Evolutionary conservation across 176 grass and related monocot genomes (phyloP).

Genomic region (Otatea glauca): DNA sequence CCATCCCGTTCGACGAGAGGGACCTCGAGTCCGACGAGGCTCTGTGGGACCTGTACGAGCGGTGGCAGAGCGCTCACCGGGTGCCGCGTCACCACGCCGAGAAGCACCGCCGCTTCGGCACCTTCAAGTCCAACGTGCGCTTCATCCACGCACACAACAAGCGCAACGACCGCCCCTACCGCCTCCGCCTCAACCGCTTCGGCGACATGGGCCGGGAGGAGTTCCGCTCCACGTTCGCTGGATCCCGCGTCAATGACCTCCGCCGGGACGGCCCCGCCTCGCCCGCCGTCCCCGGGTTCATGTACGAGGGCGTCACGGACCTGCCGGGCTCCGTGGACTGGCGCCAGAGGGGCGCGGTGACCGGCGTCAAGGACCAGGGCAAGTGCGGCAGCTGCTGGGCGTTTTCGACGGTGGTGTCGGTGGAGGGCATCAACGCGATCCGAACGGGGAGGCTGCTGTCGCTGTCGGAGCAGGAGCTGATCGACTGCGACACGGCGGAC

Average conservation of each 20-base stretch:
- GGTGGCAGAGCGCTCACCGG: slow-evolving; percentile 66
- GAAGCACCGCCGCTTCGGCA: slow-evolving; percentile 65
- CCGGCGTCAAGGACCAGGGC: slow-evolving; percentile 70
- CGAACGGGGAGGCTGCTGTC: slow-evolving; percentile 56
- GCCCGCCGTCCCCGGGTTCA: slow-evolving; percentile 50
- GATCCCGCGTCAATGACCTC: slow-evolving; percentile 48
- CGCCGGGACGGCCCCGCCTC: not conserved
- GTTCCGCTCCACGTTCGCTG: slow-evolving; percentile 59
- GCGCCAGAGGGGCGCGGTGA: slow-evolving; percentile 63
- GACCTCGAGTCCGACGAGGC: slow-evolving; percentile 69
- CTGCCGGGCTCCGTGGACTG: slow-evolving; percentile 66
- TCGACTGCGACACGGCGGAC: slow-evolving; percentile 71
- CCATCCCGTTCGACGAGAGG: slow-evolving; percentile 62
- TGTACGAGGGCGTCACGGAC: slow-evolving; percentile 40
- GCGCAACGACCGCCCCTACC: slow-evolving; percentile 54
- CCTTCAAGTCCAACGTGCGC: slow-evolving; percentile 73
- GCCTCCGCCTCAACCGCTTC: slow-evolving; percentile 80
- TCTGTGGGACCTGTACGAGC: slow-evolving; percentile 72
- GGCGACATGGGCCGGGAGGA: slow-evolving; percentile 69
- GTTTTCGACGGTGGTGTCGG: slow-evolving; percentile 67
- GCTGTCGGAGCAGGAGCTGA: slow-evolving; percentile 79
- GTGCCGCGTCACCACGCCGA: slow-evolving; percentile 60
- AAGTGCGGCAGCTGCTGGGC: slow-evolving; percentile 83
- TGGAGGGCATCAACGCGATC: slow-evolving; percentile 84
- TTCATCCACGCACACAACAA: slow-evolving; percentile 84